Conservation (phyloP, 2,329 filamentous ascomycete species). For the Ambrosiella xylebori region DNA sequence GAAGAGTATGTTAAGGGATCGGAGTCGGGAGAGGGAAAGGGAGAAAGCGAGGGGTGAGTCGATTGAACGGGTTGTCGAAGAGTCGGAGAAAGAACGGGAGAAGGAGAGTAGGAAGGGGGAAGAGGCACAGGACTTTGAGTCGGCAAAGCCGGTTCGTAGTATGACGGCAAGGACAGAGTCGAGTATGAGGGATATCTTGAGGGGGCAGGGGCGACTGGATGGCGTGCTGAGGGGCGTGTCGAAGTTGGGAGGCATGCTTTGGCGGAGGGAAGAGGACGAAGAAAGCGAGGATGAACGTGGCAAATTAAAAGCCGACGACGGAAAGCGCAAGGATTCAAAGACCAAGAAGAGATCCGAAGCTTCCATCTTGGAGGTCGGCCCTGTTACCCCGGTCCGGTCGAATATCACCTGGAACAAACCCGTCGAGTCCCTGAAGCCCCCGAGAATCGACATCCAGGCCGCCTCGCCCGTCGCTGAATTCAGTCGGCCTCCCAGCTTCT, state of each 20-base stretch:
- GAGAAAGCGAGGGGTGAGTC: conserved; percentile 7
- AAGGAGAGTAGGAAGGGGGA: background rate
- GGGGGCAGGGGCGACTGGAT: conserved; percentile 47
- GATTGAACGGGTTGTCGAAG: conserved; percentile 7
- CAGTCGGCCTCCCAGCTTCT: background rate
- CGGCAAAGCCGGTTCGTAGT: background rate
- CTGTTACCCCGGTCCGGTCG: conserved; percentile 17
- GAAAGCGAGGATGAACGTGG: conserved; percentile 30
- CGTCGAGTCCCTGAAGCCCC: conserved; percentile 32
- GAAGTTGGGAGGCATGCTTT: conserved; percentile 38
- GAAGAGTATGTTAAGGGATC: conserved; percentile 37
- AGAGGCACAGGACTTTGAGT: background rate
- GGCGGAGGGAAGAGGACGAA: conserved; percentile 33
- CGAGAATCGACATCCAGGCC: conserved; percentile 29
- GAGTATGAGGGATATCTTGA: conserved; percentile 40
- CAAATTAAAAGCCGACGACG: background rate
- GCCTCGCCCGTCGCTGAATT: conserved; percentile 19
- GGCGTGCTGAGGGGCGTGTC: conserved; percentile 47
- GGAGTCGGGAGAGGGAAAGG: conserved; percentile 6
- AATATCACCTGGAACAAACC: conserved; percentile 22
- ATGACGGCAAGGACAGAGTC: conserved; percentile 37
- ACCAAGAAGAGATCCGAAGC: background rate
- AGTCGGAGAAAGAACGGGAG: background rate
- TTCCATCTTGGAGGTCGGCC: background rate
- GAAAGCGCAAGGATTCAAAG: background rate